These are phyloP conservation scores for Colletotrichum caudatum DNA, from an alignment of 2,329 filamentous ascomycete species.

Conservation along the genomic window DNA sequence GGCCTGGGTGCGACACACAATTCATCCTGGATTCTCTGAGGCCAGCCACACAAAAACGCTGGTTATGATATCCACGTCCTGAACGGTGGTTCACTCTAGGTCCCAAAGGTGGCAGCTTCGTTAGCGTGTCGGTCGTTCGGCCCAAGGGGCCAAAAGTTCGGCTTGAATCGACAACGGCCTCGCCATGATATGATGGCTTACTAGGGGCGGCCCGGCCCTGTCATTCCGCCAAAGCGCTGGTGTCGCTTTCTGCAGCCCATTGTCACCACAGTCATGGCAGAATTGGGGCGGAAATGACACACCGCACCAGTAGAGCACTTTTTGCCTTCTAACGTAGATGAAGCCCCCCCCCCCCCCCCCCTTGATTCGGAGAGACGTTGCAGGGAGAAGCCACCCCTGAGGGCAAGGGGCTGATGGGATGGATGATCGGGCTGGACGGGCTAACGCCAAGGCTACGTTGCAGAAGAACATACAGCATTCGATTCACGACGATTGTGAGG, in stretches of 20 bases:
- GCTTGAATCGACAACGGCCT: neutral
- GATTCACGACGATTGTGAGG: neutral
- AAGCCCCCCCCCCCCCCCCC: neutral
- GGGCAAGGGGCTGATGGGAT: neutral
- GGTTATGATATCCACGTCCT: neutral
- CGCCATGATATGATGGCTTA: neutral
- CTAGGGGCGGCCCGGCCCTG: conserved; percentile 38
- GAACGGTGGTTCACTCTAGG: neutral
- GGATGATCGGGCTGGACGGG: conserved; percentile 10
- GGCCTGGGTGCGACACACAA: neutral
- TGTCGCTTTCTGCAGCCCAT: neutral
- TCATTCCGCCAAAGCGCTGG: conserved; percentile 10
- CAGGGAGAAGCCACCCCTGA: neutral
- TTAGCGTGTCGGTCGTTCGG: conserved; percentile 13
- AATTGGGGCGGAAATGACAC: neutral
- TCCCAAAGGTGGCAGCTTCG: neutral
- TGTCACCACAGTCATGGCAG: neutral
- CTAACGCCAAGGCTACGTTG: conserved; percentile 7
- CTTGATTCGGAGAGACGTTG: neutral
- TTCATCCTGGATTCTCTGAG: neutral
- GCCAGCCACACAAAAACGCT: neutral
- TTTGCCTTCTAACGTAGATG: neutral
- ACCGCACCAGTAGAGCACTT: neutral
- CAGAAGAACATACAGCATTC: conserved; percentile 5
- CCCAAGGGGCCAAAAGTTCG: conserved; percentile 15